These are phyloP conservation scores for Rhizopogon salebrosus DNA, from an alignment of 768 basidiomycete genomes.

Conservation along the genomic window DNA sequence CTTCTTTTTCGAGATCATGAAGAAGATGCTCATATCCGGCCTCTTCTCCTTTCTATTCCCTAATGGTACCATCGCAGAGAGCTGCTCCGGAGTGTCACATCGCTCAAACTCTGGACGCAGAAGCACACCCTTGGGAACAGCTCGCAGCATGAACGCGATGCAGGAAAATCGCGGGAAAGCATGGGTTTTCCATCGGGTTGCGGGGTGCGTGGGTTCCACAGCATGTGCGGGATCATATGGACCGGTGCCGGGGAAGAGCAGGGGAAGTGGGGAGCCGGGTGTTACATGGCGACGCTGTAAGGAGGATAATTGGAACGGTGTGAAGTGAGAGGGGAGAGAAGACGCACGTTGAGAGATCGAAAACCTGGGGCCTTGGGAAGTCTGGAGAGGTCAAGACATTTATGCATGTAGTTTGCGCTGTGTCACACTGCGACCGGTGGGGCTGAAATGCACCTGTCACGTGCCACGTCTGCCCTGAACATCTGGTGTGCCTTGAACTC, in stretches of 20 bases:
- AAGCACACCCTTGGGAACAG: conserved; percentile 4
- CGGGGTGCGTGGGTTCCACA: conserved; percentile 3
- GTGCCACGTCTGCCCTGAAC: too few species aligned
- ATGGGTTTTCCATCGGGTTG: background rate
- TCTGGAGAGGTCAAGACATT: conserved; percentile 10
- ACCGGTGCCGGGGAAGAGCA: background rate
- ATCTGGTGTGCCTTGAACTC: too few species aligned
- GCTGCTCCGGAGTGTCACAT: background rate
- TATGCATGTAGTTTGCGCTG: conserved; percentile 1
- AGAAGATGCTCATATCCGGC: background rate
- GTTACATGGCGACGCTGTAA: background rate
- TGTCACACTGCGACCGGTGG: too few species aligned
- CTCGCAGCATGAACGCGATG: background rate
- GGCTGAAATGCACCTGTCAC: too few species aligned
- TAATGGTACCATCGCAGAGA: background rate
- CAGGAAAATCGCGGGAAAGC: background rate
- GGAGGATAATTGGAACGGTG: background rate
- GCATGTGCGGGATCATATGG: background rate
- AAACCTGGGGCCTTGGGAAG: conserved; percentile 7
- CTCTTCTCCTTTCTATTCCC: background rate
- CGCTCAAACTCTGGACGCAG: background rate
- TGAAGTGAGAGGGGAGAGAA: background rate
- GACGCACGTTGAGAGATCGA: background rate
- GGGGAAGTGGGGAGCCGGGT: conserved; percentile 4
- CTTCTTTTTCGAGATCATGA: conserved; percentile 5